Evolutionary conservation across 169 alveolate species (phyloP).

Genomic region (Pseudocohnilembus persalinus): DNA sequence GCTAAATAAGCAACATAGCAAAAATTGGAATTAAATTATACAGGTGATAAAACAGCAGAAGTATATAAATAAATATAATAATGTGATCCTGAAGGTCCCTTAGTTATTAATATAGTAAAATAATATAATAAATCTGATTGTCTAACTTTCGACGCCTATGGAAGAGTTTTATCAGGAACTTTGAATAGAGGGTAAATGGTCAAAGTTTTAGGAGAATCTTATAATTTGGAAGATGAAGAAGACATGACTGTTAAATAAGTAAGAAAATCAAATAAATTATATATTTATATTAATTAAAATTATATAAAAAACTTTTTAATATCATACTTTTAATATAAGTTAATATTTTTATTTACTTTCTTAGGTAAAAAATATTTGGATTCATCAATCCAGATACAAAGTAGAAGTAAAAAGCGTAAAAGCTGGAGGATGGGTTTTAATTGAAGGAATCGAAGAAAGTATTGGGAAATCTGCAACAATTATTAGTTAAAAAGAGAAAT

Average conservation of each 20-base stretch:
- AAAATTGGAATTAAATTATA: slow-evolving; percentile 56
- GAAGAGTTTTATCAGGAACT: slow-evolving; percentile 98
- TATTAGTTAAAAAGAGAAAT: slow-evolving; percentile 55
- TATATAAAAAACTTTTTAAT: too few species aligned
- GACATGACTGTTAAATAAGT: slow-evolving; percentile 91
- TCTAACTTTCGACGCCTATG: slow-evolving; percentile 93
- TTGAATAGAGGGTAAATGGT: slow-evolving; percentile 93
- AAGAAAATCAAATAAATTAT: slow-evolving; percentile 43
- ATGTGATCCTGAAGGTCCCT: slow-evolving; percentile 82
- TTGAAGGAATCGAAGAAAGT: slow-evolving; percentile 95
- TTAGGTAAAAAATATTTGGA: slow-evolving; percentile 75
- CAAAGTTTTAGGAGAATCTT: slow-evolving; percentile 93
- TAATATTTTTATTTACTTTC: not conserved
- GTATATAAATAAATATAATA: slow-evolving; percentile 19
- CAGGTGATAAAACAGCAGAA: slow-evolving; percentile 76
- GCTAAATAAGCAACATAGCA: slow-evolving; percentile 77
- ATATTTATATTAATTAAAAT: not conserved
- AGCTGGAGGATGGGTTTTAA: slow-evolving; percentile 95
- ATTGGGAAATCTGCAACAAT: slow-evolving; percentile 84
- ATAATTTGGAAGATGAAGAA: slow-evolving; percentile 96
- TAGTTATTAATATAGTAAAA: slow-evolving; percentile 89
- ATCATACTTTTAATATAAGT: not conserved
- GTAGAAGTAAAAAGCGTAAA: slow-evolving; percentile 85
- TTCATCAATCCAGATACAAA: slow-evolving; percentile 93
- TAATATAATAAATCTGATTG: slow-evolving; percentile 93